Percentiles rank a stretch among this genome's conserved stretches.
Conservation (phyloP, 768 basidiomycete species). For the Mycena vitilis region DNA sequence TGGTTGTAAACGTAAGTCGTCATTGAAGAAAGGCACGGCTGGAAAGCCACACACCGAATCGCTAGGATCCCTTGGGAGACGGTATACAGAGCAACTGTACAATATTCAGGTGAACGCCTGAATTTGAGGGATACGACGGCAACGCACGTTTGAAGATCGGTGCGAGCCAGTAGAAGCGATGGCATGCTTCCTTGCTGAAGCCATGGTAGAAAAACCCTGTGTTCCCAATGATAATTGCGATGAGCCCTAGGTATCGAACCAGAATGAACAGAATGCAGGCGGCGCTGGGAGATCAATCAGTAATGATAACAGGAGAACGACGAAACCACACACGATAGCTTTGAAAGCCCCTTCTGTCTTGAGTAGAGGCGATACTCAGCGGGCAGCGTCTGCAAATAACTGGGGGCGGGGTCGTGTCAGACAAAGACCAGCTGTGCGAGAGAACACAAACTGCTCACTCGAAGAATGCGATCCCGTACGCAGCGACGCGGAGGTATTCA, state of each 20-base stretch:
- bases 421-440: neutral
- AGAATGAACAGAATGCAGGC: slow-evolving; percentile 21
- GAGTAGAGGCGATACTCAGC: slow-evolving; percentile 19
- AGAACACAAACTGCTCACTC: neutral
- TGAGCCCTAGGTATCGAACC: slow-evolving; percentile 29
- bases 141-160: slow-evolving; percentile 23
- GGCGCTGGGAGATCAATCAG: no score
- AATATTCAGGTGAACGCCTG: no score
- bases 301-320: no score
- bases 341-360: slow-evolving; percentile 6
- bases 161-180: slow-evolving; percentile 15
- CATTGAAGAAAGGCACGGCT: no score
- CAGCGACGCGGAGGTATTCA: slow-evolving; percentile 16
- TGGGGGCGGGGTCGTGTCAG: neutral
- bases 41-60: slow-evolving; percentile 2
- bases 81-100: slow-evolving; percentile 17
- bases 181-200: slow-evolving; percentile 5
- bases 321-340: slow-evolving; percentile 3
- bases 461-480: slow-evolving; percentile 15
- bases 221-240: neutral
- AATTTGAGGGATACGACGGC: neutral
- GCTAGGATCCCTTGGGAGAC: slow-evolving; percentile 27
- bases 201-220: slow-evolving; percentile 29
- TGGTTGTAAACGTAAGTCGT: neutral
- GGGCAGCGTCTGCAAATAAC: slow-evolving; percentile 13